Base-by-base conservation (phyloP, 2,329 filamentous ascomycete species). In the Fonsecaea pedrosoi region DNA sequence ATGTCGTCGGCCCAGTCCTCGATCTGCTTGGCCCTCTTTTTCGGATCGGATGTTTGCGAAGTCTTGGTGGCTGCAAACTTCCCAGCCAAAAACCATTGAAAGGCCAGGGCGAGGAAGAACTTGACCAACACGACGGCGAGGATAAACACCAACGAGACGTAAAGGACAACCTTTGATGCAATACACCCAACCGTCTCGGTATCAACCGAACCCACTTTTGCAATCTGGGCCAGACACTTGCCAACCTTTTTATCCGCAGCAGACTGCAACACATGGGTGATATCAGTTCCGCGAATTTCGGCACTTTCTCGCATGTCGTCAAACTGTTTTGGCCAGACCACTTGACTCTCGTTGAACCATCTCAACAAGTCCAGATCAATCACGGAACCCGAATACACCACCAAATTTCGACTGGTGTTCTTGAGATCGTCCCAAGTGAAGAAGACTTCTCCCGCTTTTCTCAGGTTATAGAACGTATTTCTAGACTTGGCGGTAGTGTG, bases 1-100 rank as follows among this genome's bases (percentile, higher is more conserved):
- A 99, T 99, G 75, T 99, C 95, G 71, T 98, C 92, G 13, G 90
- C 90, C 95, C 95, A 99, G 74, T 97, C 94, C 78, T 99, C 95
- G 71, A 99, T 99, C 80, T 98, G 93, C 73, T 90, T 89, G 73
- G 94, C 90, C 66, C 95, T 89, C 80, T 94, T 90, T 77, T 94
- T 93, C 71, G 89, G 87, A 77, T 95, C 88, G 4, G 89, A 88
- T 15, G 88, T 88, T 78, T 96, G 90, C 2, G 92, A 94, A 0
- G 94, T 96, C 79, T 92, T 97, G 56, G 86, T 82, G 0, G 94
- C 92, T 3, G 90, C 94, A 75, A 94, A 98, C 70, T 89, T 90
- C 72, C 90, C 89, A 77, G 91, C 91, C 71, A 98, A 84, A 80
- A 99, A 97, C 96, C 96, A 99, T 75, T 97, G 92, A 82, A 99